phyloP scores from a whole-genome alignment of 148 eudicot species.

The Rhododendron griersonianum region DNA sequence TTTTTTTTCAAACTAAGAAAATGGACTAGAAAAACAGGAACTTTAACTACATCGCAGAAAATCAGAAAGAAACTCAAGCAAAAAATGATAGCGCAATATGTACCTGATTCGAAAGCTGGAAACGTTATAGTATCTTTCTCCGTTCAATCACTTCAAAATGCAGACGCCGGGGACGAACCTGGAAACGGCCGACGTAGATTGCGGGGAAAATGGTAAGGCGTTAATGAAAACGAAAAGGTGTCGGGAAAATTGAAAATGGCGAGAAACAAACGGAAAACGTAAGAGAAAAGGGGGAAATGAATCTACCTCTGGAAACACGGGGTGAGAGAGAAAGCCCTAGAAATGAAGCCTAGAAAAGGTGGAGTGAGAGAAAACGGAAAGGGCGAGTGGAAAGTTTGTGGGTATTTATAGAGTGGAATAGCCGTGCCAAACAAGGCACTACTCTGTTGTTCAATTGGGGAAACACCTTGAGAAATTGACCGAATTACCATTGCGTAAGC shows the following conservation, averaged over 20 bases:
- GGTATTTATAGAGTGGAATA: neutral
- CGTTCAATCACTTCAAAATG: neutral
- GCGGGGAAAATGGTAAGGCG: neutral
- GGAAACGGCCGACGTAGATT: neutral
- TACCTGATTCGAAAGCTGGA: slow-evolving; percentile 7
- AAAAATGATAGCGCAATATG: neutral
- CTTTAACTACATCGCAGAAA: neutral
- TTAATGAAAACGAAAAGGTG: neutral
- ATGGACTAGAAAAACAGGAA: neutral
- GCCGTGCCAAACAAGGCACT: slow-evolving; percentile 14
- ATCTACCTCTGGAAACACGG: neutral
- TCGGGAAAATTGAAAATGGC: neutral
- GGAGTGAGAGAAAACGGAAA: neutral
- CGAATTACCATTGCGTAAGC: neutral
- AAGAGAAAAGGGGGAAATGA: neutral
- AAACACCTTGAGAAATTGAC: neutral
- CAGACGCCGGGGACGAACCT: neutral
- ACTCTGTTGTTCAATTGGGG: neutral
- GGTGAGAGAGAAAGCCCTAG: neutral
- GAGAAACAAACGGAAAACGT: slow-evolving; percentile 1
- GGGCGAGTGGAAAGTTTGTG: neutral
- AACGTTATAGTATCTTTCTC: neutral
- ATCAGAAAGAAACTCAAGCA: neutral
- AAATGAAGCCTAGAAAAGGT: neutral
- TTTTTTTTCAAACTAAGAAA: neutral